Conservation (phyloP, 768 basidiomycete genomes). For the Leccinum fibrillosum region DNA sequence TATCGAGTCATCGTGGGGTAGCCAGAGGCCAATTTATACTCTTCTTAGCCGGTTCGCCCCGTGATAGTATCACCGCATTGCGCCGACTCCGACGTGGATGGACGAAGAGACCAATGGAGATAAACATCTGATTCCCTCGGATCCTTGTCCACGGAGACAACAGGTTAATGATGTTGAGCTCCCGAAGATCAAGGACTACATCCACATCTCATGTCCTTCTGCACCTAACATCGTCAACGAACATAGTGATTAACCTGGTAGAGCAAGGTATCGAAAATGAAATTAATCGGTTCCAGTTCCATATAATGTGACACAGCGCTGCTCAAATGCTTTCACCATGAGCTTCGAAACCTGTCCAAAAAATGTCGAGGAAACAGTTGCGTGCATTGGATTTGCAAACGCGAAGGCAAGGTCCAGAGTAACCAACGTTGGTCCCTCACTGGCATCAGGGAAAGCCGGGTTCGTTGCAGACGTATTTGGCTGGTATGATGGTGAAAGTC, state of each 20-base stretch:
- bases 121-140: neutral
- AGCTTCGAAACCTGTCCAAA: conserved; percentile 82
- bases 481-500: conserved; percentile 26
- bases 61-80: too few species aligned
- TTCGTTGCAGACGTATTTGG: conserved; percentile 1
- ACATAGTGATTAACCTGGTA: neutral
- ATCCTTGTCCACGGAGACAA: neutral
- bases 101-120: neutral
- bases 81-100: neutral
- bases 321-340: conserved; percentile 93
- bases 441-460: conserved; percentile 9
- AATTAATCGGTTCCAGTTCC: conserved; percentile 39
- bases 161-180: neutral
- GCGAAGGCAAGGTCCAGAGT: conserved; percentile 82
- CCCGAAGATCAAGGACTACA: neutral
- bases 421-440: conserved; percentile 64
- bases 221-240: neutral
- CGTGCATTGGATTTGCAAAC: conserved; percentile 85
- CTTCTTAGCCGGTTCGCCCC: too few species aligned
- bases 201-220: neutral
- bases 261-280: neutral
- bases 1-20: too few species aligned
- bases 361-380: conserved; percentile 77
- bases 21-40: too few species aligned
- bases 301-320: conserved; percentile 73